A percentile compares a stretch with the other conserved stretches of the same genome.
phyloP scores from a whole-genome alignment of 495 filamentous ascomycete genomes.

The Aspergillus affinis region DNA sequence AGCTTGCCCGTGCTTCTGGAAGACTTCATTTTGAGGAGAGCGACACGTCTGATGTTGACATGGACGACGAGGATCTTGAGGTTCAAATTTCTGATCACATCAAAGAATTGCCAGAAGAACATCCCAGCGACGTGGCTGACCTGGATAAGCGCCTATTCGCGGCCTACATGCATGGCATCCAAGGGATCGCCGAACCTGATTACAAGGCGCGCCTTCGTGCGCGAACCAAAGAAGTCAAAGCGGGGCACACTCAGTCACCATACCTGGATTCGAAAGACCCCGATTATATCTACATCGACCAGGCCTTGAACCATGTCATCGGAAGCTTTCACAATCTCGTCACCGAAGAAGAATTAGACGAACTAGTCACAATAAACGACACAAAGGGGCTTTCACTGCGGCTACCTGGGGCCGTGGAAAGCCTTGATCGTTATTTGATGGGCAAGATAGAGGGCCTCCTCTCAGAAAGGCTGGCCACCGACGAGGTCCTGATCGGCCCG shows the following conservation, averaged over 20 bases:
- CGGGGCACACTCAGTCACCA: constrained; percentile 34
- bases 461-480: constrained; percentile 34
- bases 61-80: constrained; percentile 22
- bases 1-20: constrained; percentile 31
- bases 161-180: constrained; percentile 49
- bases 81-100: constrained; percentile 21
- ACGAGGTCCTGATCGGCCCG: constrained; percentile 30
- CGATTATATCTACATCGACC: constrained; percentile 38
- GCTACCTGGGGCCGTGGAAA: constrained; percentile 5
- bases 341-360: constrained; percentile 37
- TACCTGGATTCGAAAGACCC: constrained; percentile 37
- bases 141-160: constrained; percentile 42
- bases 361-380: constrained; percentile 31
- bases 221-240: constrained; percentile 38
- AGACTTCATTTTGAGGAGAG: constrained; percentile 15
- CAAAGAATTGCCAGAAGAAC: constrained; percentile 36
- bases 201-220: constrained; percentile 37
- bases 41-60: constrained; percentile 5
- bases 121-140: constrained; percentile 40
- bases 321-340: constrained; percentile 44
- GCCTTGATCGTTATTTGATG: constrained; percentile 22
- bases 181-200: constrained; percentile 34
- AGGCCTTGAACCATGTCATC: constrained; percentile 41
- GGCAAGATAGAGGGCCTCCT: constrained; percentile 40
- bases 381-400: constrained; percentile 17